Percentiles rank a stretch among this genome's conserved stretches.
Evolutionary conservation across 2,329 filamentous ascomycete genomes (phyloP).

Genomic region (Phaeosphaeriaceae sp.): DNA sequence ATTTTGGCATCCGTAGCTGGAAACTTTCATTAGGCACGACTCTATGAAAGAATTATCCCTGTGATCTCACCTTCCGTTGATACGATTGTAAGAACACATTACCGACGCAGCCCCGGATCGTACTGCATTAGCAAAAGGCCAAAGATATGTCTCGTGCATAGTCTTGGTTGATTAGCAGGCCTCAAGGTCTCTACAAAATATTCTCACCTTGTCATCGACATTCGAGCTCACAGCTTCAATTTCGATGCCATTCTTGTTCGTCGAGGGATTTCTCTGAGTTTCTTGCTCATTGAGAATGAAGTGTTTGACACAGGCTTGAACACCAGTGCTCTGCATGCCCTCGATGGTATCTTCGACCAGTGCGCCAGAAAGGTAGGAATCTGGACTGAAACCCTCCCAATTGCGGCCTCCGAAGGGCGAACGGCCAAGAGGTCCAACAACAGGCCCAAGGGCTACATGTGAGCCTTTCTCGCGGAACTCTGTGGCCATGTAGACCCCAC

Average conservation of each 20-base stretch:
- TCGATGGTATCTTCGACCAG: slow-evolving; percentile 47
- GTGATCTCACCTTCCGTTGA: slow-evolving; percentile 32
- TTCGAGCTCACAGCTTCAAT: slow-evolving; percentile 68
- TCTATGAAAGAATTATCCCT: neutral
- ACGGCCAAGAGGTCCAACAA: slow-evolving; percentile 53
- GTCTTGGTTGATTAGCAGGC: slow-evolving; percentile 51
- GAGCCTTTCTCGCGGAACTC: slow-evolving; percentile 45
- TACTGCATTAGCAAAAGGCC: slow-evolving; percentile 71
- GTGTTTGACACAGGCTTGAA: slow-evolving; percentile 58
- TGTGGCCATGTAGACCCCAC: slow-evolving; percentile 42
- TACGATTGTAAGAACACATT: slow-evolving; percentile 63
- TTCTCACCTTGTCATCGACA: slow-evolving; percentile 50
- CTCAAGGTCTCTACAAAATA: slow-evolving; percentile 62
- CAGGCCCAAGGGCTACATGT: slow-evolving; percentile 60
- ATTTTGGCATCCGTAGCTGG: slow-evolving; percentile 42
- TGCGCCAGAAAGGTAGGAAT: slow-evolving; percentile 54
- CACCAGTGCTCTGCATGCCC: slow-evolving; percentile 51
- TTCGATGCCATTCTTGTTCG: slow-evolving; percentile 42
- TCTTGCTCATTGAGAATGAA: slow-evolving; percentile 70
- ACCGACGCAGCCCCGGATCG: slow-evolving; percentile 64
- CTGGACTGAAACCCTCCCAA: slow-evolving; percentile 54
- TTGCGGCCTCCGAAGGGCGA: slow-evolving; percentile 50
- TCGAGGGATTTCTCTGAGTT: slow-evolving; percentile 45
- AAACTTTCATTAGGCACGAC: neutral
- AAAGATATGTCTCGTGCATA: slow-evolving; percentile 71